Evolutionary conservation across 768 basidiomycete species (phyloP), one percentile per base, ranked within the genome.

Genomic region (Mycena vitilis): DNA sequence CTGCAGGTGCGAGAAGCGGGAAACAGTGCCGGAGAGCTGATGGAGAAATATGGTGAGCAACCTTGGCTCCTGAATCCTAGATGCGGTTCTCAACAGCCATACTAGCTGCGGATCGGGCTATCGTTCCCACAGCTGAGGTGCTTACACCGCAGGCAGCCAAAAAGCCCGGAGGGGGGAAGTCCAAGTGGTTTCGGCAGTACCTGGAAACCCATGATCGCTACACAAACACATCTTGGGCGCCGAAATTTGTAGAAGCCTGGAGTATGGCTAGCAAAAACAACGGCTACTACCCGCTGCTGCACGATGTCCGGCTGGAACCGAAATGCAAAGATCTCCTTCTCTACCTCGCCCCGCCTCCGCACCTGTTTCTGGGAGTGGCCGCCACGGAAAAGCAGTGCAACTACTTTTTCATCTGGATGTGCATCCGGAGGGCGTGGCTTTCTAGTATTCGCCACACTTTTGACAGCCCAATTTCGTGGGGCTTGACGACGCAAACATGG

Each of bases 41-140:
- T 64, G 44, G 63, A 64, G 47, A 36, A 40, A 57, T 64, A 64
- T 34, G 55, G 63, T 64, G 8, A 36, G 53, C 30, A 7, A 13
- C 22, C 1, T 38, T 56, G 37, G 30, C 16, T n/a, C 10, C 38
- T 7, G 13, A 2, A 38, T 25, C 12, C 8, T 9, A 42, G 9
- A 34, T 12, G 7, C 15, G 25, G 11, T 38, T 15, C 6, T 22
- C 15, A 22, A 4, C 15, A 13, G 1, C 36, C 0, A 20, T 6
- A 23, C 22, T 13, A 57, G 63, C 63, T 1, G 44, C 63, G 0
- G 63, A 64, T 11, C 5, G 63, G n/a, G 54, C 54, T 1, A 57
- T 64, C 15, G 37, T 23, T 3, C 42, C 51, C 0, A 42, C 23
- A 22, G 34, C 51, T 25, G 38, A 53, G 2, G 40, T 9, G 4